phyloP scores from a whole-genome alignment of 768 basidiomycete genomes.

The Tulasnella sp. region DNA sequence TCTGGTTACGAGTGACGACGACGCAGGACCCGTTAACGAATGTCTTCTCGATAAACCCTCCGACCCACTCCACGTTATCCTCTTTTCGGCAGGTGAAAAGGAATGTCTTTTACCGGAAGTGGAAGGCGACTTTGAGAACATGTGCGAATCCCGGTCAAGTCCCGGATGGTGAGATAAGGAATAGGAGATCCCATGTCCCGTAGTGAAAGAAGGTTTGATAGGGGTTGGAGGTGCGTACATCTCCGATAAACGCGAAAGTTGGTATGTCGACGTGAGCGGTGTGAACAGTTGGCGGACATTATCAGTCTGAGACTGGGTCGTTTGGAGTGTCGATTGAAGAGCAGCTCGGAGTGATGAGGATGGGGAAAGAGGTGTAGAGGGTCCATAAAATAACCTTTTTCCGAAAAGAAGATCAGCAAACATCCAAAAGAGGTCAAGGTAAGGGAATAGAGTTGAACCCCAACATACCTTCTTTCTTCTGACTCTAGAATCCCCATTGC shows the following conservation, averaged over 20 bases:
- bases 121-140: too few relatives aligned
- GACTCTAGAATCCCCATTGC: slow-evolving; percentile 50
- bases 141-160: too few relatives aligned
- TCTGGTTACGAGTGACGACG: too few relatives aligned
- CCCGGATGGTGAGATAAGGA: too few relatives aligned
- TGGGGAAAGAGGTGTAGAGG: slow-evolving; percentile 36
- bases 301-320: slow-evolving; percentile 68
- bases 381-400: slow-evolving; percentile 26
- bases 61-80: slow-evolving; percentile 13
- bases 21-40: too few relatives aligned
- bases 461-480: slow-evolving; percentile 50
- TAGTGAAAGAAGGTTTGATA: too few relatives aligned
- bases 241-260: slow-evolving; percentile 65
- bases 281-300: slow-evolving; percentile 66
- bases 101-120: neutral
- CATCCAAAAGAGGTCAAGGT: neutral
- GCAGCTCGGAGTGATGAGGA: slow-evolving; percentile 50
- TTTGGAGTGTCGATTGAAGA: slow-evolving; percentile 58
- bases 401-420: neutral
- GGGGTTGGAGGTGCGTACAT: slow-evolving; percentile 83
- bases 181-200: too few relatives aligned
- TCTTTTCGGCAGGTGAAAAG: neutral
- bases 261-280: slow-evolving; percentile 56
- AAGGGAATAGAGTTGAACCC: neutral
- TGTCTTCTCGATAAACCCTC: neutral